Evolutionary conservation across 1,139 yeast species (phyloP).

Genomic region (Candida glucosophila): DNA sequence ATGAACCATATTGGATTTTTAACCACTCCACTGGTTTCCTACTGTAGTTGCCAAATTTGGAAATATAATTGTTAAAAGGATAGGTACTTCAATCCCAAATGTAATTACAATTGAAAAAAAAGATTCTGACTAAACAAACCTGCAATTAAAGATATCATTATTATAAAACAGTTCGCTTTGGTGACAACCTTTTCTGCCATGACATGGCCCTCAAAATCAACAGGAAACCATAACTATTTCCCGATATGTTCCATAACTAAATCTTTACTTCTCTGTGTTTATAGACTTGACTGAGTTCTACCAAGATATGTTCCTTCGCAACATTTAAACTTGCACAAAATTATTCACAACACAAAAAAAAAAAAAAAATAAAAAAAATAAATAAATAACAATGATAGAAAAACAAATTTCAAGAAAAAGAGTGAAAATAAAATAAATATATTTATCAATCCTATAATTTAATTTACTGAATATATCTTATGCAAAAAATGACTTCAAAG

Average conservation of each 20-base stretch:
- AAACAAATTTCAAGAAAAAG: too few relatives aligned
- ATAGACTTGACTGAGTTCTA: too few relatives aligned
- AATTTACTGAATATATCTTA: too few relatives aligned
- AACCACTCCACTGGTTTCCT: constrained; percentile 38
- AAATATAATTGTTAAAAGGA: constrained; percentile 32
- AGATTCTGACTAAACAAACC: constrained; percentile 41
- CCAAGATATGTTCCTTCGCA: too few relatives aligned
- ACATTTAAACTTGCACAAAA: too few relatives aligned
- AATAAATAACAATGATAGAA: too few relatives aligned
- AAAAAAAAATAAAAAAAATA: too few relatives aligned
- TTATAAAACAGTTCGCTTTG: constrained; percentile 12
- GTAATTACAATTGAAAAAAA: constrained; percentile 22
- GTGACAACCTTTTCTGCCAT: constrained; percentile 21
- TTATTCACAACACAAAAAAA: too few relatives aligned
- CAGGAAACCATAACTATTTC: constrained; percentile 39
- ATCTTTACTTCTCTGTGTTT: too few relatives aligned
- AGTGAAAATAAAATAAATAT: too few relatives aligned
- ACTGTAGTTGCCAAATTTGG: constrained; percentile 54
- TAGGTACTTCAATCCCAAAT: constrained; percentile 25
- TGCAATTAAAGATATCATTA: constrained; percentile 28
- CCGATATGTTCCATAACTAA: constrained; percentile 3
- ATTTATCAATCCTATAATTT: too few relatives aligned
- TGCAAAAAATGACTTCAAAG: too few relatives aligned
- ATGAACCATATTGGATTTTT: constrained; percentile 17
- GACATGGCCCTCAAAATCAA: constrained; percentile 56